phyloP scores from a whole-genome alignment of 805 yeast species.

The Candida maltosa region DNA sequence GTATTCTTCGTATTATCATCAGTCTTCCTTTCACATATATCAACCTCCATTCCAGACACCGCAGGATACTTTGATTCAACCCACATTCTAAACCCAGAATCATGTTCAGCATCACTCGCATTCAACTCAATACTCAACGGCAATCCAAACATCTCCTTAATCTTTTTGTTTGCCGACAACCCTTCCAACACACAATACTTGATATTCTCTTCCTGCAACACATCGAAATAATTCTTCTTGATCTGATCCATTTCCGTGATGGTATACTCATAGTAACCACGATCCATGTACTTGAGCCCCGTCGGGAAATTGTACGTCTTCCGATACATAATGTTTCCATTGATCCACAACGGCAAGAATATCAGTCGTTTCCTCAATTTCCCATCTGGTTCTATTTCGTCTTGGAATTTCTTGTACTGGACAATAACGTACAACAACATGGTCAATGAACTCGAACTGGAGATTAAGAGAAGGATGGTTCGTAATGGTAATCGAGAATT shows the following conservation, averaged over 20 bases:
- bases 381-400: constrained; percentile 1
- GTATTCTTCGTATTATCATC: background rate
- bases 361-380: constrained; percentile 8
- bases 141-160: constrained; percentile 24
- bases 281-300: constrained; percentile 23
- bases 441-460: constrained; percentile 17
- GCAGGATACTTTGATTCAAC: constrained; percentile 25
- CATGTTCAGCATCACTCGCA: constrained; percentile 9
- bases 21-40: constrained; percentile 1
- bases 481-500: constrained; percentile 14
- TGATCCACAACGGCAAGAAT: constrained; percentile 23
- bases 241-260: constrained; percentile 13
- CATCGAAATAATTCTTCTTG: constrained; percentile 11
- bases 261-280: constrained; percentile 13
- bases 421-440: constrained; percentile 20
- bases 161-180: constrained; percentile 16
- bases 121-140: constrained; percentile 23
- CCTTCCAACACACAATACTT: constrained; percentile 24
- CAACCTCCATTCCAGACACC: constrained; percentile 25
- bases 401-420: constrained; percentile 13
- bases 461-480: constrained; percentile 17
- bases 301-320: constrained; percentile 22
- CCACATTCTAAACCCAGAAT: constrained; percentile 23
- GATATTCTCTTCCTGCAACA: constrained; percentile 19
- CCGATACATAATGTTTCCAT: constrained; percentile 22